These are phyloP conservation scores for Capsicum rhomboideum DNA, from an alignment of 257 asterid genomes.

Conservation along the genomic window DNA sequence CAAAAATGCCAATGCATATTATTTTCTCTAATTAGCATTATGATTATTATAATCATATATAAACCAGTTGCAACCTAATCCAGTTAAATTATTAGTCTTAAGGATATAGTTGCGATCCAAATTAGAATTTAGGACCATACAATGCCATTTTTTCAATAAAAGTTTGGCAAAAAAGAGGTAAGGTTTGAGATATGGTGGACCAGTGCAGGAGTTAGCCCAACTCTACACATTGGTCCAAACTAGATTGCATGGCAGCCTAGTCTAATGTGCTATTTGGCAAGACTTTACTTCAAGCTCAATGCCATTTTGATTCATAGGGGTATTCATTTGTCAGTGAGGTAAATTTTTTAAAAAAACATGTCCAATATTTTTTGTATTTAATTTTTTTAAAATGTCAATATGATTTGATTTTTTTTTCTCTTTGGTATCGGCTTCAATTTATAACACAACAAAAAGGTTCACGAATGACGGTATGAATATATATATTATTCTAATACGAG, in stretches of 20 bases:
- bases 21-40: neutral
- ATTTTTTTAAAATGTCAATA: too few species aligned
- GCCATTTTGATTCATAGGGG: neutral
- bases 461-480: too few species aligned
- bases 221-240: neutral
- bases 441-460: too few species aligned
- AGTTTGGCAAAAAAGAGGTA: neutral
- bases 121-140: too few species aligned
- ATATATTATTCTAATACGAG: too few species aligned
- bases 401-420: too few species aligned
- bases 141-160: neutral
- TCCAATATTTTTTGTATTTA: too few species aligned
- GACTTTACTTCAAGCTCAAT: neutral
- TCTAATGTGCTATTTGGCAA: neutral
- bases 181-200: neutral
- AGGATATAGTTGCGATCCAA: too few species aligned
- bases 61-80: neutral
- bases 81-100: neutral
- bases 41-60: neutral
- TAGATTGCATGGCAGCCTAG: neutral
- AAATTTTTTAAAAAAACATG: too few species aligned
- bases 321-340: too few species aligned
- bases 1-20: neutral
- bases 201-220: neutral
- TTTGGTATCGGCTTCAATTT: too few species aligned